Percentiles rank a stretch among this genome's conserved stretches.
These are phyloP conservation scores for Paecilomyces niveus DNA, from an alignment of 2,329 filamentous ascomycete species.

Conservation along the genomic window DNA sequence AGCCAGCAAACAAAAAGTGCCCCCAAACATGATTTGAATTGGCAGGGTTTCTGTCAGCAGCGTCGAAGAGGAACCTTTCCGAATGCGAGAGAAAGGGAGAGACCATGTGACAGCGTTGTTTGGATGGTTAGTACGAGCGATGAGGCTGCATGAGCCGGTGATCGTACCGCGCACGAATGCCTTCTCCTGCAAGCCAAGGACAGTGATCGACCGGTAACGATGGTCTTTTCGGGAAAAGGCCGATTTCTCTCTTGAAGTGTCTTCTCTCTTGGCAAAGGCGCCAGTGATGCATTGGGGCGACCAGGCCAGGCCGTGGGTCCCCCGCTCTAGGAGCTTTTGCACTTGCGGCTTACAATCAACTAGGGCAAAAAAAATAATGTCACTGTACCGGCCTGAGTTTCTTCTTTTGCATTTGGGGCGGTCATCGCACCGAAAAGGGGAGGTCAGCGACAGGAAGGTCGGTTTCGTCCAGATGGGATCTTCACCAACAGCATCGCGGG, in stretches of 20 bases:
- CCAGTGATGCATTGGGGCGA: background rate
- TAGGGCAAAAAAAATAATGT: background rate
- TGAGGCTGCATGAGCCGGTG: background rate
- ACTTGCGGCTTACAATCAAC: background rate
- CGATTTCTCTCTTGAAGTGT: background rate
- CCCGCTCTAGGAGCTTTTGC: background rate
- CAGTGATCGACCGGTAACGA: slow-evolving; percentile 1
- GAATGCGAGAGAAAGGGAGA: background rate
- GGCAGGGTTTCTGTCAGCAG: background rate
- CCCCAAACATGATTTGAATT: background rate
- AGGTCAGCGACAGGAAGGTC: background rate
- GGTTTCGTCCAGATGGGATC: background rate
- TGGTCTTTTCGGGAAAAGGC: background rate
- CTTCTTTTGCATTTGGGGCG: background rate
- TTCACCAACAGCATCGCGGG: background rate
- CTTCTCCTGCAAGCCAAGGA: background rate
- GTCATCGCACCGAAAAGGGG: background rate
- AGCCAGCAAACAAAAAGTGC: background rate
- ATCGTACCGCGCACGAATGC: background rate
- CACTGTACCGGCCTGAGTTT: background rate
- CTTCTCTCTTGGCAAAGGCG: background rate
- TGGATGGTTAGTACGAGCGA: background rate
- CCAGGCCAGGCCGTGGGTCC: background rate
- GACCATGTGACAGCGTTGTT: background rate
- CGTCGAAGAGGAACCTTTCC: background rate